Base-by-base conservation (phyloP, 23 red algal species). In the Gracilaria gracilis region DNA sequence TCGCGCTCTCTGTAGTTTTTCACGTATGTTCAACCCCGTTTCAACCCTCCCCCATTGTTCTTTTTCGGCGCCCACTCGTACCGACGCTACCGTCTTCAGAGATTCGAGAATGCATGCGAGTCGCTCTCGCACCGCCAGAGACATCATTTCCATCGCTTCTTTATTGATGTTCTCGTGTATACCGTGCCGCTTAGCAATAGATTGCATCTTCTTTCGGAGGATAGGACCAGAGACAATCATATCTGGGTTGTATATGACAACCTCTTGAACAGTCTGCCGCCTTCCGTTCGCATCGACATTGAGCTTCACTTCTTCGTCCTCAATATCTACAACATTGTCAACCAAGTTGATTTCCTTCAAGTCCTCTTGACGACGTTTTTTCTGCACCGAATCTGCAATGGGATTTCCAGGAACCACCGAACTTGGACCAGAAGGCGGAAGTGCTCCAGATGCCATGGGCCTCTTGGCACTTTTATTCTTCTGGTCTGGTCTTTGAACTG, bases 91-190 rank as follows among this genome's bases (percentile, higher is more conserved):
- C 4, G 47, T 65, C 62, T 61, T 70, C n/a, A 92, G 61, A 15
- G 54, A 42, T 53, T 92, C 89, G 4, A 92, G 32, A 3, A 92
- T 55, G 11, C 27, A 69, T 0, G 62, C 51, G 39, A 92, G 31
- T 19, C 89, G 77, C 48, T 92, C 79, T 61, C 69, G 61, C 20
- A 92, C 89, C 21, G 89, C 89, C 17, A 92, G 37, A 33, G 89
- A 83, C 59, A 92, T 74, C 23, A 92, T 59, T 65, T 92, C 89
- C 79, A 84, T 92, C 20, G 67, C 80, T 34, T 92, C 89, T 29
- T 76, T 84, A 27, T 24, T 61, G 54, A 92, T 62, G 48, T 53
- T 69, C 28, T 92, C 77, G 55, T 73, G 13, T 16, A 92, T 57
- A 4, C 28, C 80, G 28, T 53, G 54, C 16, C 79, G 32, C 46